Evolutionary conservation across 352 stramenopile species (phyloP), one percentile per base, ranked within the genome.

Genomic region (Globisporangium ultimum): DNA sequence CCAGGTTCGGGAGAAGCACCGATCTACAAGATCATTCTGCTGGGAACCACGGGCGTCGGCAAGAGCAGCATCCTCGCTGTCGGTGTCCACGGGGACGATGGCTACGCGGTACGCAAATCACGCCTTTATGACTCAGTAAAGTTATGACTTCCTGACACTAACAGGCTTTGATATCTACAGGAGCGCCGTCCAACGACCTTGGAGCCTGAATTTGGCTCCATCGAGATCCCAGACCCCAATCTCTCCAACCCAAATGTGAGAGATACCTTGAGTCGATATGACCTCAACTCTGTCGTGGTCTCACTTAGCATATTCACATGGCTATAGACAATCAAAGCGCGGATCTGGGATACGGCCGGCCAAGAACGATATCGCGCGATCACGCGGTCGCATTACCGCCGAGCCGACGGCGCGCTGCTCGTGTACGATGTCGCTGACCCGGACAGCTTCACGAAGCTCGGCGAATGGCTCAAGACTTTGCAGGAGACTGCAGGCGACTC

Each of bases 391-490:
- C 84, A 93, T 63, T 93, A 93, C 43, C 84, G 87, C 21, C 87
- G 93, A 41, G 87, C 87, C 0, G 83, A 95, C 53, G 89, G 86
- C 13, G 91, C 91, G 22, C 53, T 98, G 42, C 74, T 98, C 12
- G 89, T 97, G 48, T 98, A 97, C 70, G 91, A 98, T 48, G 90
- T 98, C 12, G 87, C 81, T 1, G 89, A 97, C 45, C 66, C 63
- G 0, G 77, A 93, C 14, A 93, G 71, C 64, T 97, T 98, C 61
- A 71, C 76, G 17, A 91, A 91, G 53, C 84, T 97, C 0, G 71
- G 80, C 14, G 89, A 91, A 48, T 97, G 91, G 91, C 80, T 97
- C 2, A 80, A 87, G 53, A 93, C 96, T 28, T 67, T 97, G 9
- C 76, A 76, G 5, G 84, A 96, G 51, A 92, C 92, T 3, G 84